These are phyloP conservation scores for Mycena epipterygia DNA, from an alignment of 768 basidiomycete genomes.

Conservation along the genomic window DNA sequence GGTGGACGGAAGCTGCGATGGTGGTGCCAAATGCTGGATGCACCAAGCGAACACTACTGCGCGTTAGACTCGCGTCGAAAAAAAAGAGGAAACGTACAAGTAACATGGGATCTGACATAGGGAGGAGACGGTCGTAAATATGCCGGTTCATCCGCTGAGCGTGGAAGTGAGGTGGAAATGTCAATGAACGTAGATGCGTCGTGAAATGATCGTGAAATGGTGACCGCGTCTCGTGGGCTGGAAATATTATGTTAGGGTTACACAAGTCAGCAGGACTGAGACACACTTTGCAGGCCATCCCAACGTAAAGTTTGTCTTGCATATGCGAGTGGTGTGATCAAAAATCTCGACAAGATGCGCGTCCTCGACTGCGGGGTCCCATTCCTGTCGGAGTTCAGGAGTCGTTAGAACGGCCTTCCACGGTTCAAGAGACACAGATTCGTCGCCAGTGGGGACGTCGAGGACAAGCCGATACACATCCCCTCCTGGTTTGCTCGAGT, in stretches of 20 bases:
- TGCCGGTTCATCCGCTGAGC: conserved; percentile 90
- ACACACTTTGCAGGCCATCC: conserved; percentile 98
- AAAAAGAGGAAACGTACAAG: conserved; percentile 59
- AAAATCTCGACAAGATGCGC: conserved; percentile 88
- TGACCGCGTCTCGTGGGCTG: conserved; percentile 94
- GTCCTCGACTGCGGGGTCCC: conserved; percentile 95
- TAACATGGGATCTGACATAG: conserved; percentile 89
- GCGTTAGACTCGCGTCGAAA: conserved; percentile 31
- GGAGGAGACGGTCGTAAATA: conserved; percentile 94
- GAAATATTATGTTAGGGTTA: conserved; percentile 29
- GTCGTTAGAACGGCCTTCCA: conserved; percentile 88
- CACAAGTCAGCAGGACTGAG: conserved; percentile 4
- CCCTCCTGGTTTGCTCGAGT: conserved; percentile 76
- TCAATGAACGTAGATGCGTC: conserved; percentile 89
- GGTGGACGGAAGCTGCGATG: conserved; percentile 49
- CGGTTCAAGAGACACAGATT: conserved; percentile 74
- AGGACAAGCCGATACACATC: conserved; percentile 85
- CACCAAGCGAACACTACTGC: conserved; percentile 90
- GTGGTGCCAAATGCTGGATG: conserved; percentile 74
- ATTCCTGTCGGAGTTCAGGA: conserved; percentile 89
- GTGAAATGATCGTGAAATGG: conserved; percentile 88
- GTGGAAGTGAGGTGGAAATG: conserved; percentile 93
- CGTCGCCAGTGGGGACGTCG: conserved; percentile 80
- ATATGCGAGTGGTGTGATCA: conserved; percentile 87
- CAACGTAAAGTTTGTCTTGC: conserved; percentile 90